Evolutionary conservation across 2,329 filamentous ascomycete species (phyloP).

Genomic region (Cladosporium halotolerans): DNA sequence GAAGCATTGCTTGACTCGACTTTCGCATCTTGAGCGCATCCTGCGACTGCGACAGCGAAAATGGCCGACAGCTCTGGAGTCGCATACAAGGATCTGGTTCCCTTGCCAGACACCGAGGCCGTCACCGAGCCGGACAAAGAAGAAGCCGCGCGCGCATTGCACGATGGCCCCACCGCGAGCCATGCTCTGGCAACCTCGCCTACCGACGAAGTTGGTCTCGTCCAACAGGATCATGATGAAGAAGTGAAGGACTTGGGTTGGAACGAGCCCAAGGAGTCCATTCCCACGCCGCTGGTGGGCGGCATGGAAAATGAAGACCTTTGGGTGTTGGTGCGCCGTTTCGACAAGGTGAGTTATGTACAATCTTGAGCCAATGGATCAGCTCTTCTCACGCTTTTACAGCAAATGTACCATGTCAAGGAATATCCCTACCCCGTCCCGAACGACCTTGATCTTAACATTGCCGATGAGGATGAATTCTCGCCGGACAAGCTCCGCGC

Average conservation of each 20-base stretch:
- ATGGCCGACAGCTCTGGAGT: constrained; percentile 12
- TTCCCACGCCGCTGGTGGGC: constrained; percentile 56
- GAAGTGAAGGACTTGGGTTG: constrained; percentile 65
- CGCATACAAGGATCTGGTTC: constrained; percentile 26
- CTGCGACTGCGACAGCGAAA: not conserved
- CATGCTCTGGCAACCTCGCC: constrained; percentile 42
- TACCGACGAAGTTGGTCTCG: constrained; percentile 43
- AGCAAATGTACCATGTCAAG: constrained; percentile 67
- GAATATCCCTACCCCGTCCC: constrained; percentile 54
- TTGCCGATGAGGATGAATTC: constrained; percentile 77
- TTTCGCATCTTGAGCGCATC: no score
- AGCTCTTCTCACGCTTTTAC: constrained; percentile 11
- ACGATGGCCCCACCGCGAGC: constrained; percentile 40
- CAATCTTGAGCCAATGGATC: not conserved
- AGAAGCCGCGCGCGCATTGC: constrained; percentile 28
- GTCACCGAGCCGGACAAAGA: constrained; percentile 28
- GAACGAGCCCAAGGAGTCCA: constrained; percentile 54
- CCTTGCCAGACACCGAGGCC: constrained; percentile 27
- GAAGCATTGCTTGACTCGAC: no score
- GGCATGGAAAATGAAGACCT: constrained; percentile 66
- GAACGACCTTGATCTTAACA: constrained; percentile 70
- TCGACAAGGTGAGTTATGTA: constrained; percentile 57
- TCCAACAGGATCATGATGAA: constrained; percentile 36
- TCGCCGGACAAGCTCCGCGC: constrained; percentile 75
- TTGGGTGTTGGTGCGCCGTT: constrained; percentile 65